These are phyloP conservation scores for Boletus mariae DNA, from an alignment of 1,284 basidiomycete species.

Conservation along the genomic window DNA sequence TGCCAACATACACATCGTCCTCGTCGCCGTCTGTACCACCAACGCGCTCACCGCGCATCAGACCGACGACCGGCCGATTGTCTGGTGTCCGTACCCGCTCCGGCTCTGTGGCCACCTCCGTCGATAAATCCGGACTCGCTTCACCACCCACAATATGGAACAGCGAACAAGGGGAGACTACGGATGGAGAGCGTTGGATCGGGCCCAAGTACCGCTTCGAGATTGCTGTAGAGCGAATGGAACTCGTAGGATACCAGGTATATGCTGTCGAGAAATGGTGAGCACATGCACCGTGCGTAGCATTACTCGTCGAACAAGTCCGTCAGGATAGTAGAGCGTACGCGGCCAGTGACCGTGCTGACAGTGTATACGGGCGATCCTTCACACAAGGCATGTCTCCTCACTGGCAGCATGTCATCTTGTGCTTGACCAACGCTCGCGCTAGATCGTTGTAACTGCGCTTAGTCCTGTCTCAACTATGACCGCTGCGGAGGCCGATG, in stretches of 20 bases:
- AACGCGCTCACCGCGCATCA: conserved; percentile 27
- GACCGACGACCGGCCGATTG: conserved; percentile 22
- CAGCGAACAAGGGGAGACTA: conserved; percentile 14
- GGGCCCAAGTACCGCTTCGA: conserved; percentile 40
- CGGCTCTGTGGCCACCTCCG: conserved; percentile 25
- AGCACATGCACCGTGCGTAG: conserved; percentile 12
- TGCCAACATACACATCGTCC: conserved; percentile 8
- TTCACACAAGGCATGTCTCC: conserved; percentile 50
- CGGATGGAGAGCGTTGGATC: conserved; percentile 38
- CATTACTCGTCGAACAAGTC: conserved; percentile 7
- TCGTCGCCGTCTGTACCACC: conserved; percentile 8
- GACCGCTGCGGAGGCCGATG: conserved; percentile 42
- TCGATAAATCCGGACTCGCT: conserved; percentile 14
- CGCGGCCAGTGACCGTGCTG: conserved; percentile 54
- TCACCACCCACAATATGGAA: conserved; percentile 4
- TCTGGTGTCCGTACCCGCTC: conserved; percentile 33
- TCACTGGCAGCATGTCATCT: not conserved
- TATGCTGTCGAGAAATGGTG: conserved; percentile 84
- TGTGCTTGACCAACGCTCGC: conserved; percentile 15
- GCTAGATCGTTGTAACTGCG: conserved; percentile 57
- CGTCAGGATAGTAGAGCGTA: conserved; percentile 63
- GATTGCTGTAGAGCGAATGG: conserved; percentile 42
- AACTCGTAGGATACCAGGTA: conserved; percentile 63
- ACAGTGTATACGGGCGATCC: conserved; percentile 72
- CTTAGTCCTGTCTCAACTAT: conserved; percentile 46